A percentile compares a stretch with the other conserved stretches of the same genome.
Conservation (phyloP, 2,329 filamentous ascomycete genomes). For the Penicillium sp. region DNA sequence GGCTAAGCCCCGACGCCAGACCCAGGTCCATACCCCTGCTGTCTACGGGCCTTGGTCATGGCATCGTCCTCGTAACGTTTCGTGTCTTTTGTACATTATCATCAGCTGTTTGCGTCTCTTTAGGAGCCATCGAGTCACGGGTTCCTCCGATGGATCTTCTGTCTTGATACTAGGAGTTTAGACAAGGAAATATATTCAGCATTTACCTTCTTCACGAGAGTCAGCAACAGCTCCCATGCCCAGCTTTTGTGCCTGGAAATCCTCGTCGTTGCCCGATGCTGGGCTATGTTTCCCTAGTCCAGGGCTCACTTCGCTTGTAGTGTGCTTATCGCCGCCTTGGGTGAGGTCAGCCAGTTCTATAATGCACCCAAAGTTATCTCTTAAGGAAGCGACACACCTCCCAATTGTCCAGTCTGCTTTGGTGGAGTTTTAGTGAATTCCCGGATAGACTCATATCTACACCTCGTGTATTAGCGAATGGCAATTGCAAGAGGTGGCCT, state of each 20-base stretch:
- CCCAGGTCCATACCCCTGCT: conserved; percentile 49
- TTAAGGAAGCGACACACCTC: conserved; percentile 33
- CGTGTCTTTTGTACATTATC: conserved; percentile 36
- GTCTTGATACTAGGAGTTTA: conserved; percentile 25
- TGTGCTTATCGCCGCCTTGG: conserved; percentile 26
- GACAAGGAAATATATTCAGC: conserved; percentile 18
- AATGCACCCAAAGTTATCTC: background rate
- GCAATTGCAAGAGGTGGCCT: background rate
- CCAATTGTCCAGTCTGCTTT: conserved; percentile 51
- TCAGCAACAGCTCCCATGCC: conserved; percentile 46
- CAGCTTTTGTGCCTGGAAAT: conserved; percentile 46
- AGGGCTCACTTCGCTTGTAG: conserved; percentile 26
- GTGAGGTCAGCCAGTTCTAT: conserved; percentile 2
- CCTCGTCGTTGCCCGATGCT: conserved; percentile 43
- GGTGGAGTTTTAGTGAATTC: conserved; percentile 43
- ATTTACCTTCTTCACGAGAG: conserved; percentile 35
- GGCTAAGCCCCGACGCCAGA: conserved; percentile 47
- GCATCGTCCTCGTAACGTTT: conserved; percentile 33
- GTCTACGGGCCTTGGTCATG: conserved; percentile 38
- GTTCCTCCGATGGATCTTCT: conserved; percentile 8
- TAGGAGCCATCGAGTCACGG: conserved; percentile 2
- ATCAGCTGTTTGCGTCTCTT: conserved; percentile 28
- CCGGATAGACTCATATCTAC: conserved; percentile 51
- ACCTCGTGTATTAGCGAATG: background rate
- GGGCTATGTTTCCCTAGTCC: conserved; percentile 35